Evolutionary conservation across 257 asterid genomes (phyloP), one percentile per base, ranked within the genome.

Genomic region (Ajuga chamaepitys): DNA sequence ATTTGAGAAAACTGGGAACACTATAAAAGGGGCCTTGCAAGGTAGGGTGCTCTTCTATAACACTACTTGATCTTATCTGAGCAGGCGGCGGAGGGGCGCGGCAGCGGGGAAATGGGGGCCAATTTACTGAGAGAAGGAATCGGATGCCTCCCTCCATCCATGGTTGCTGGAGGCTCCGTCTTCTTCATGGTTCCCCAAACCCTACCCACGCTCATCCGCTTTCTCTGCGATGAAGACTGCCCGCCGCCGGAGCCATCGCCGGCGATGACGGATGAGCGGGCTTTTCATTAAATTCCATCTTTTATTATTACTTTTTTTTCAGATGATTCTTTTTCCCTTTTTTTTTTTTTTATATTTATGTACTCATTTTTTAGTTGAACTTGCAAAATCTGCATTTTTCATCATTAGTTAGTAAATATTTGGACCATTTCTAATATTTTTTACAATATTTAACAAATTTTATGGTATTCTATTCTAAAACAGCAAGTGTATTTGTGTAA

Each of bases 31-130:
- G 55, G 48, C 16, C 13, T 41, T 0, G 26, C 30, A 2, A n/a
- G 10, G 0, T 1, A 0, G 3, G 59, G 48, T 66, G 67, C 9
- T 51, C 30, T 38, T 38, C 47, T 7, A 51, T 21, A 41, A 13
- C 71, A 61, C 76, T 79, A 81, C 94, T 83, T 86, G 94, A 83
- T 83, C 94, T 86, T 83, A 86, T 86, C 94, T 9, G 89, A 86
- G 89, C 89, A 70, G 8, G 8, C 4, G 30, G 62, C 30, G 78
- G 51, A 77, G 80, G 58, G 67, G 80, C 32, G 75, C 74, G 35
- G 61, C 58, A 66, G 17, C 28, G 71, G 62, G 34, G 48, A 45
- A 21, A 3, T 7, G 24, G 67, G 51, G 47, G 20, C 11, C 18
- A 1, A 25, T 50, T 10, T 37, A 34, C 16, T 13, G 58, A 47